phyloP scores from a whole-genome alignment of 352 stramenopile species.

The Phytophthora sansomeana region DNA sequence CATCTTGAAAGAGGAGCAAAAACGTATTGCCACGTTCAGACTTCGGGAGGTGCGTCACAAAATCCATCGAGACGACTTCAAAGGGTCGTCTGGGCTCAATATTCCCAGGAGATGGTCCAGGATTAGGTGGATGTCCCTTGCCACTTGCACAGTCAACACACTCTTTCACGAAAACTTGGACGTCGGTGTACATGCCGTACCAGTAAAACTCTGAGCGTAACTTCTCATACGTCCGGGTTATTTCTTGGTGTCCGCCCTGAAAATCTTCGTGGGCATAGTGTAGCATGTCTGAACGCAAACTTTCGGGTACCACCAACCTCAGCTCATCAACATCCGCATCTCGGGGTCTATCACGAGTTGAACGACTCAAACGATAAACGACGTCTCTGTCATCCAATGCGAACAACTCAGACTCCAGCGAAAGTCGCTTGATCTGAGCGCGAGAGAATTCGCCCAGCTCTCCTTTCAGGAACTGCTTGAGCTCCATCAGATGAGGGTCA shows the following conservation, averaged over 20 bases:
- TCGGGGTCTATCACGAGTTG: background rate
- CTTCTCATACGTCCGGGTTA: background rate
- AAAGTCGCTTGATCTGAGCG: background rate
- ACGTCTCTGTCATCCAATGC: background rate
- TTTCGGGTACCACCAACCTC: background rate
- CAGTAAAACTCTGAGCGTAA: background rate
- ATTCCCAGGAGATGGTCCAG: background rate
- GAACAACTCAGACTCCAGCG: background rate
- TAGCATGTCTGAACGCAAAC: background rate
- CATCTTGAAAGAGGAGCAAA: background rate
- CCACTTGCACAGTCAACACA: background rate
- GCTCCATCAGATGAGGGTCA: background rate
- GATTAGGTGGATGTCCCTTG: background rate
- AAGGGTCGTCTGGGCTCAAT: background rate
- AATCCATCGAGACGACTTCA: slow-evolving; percentile 2
- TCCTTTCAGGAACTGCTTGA: slow-evolving; percentile 8
- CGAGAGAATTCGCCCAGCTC: background rate
- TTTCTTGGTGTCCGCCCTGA: background rate
- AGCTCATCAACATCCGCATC: background rate
- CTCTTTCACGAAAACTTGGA: background rate
- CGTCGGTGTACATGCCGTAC: background rate
- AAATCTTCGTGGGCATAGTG: background rate
- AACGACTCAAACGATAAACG: background rate
- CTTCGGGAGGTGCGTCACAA: background rate
- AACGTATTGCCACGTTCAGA: slow-evolving; percentile 3